Conservation (phyloP, 257 asterid species). For the Cinchona pubescens region DNA sequence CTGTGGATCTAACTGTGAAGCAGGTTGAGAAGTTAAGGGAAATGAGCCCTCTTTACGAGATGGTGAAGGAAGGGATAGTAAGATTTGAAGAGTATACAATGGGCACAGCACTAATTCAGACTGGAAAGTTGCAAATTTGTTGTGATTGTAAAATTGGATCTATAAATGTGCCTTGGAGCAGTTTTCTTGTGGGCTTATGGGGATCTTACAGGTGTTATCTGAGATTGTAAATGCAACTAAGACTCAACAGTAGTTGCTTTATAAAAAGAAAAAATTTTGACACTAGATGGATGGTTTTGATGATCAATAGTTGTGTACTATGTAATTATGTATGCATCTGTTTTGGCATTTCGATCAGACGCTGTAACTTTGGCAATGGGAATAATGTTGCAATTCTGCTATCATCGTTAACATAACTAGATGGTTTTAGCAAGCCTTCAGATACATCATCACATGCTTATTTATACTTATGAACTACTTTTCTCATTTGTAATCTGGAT, state of each 20-base stretch:
- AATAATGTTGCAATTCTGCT: neutral
- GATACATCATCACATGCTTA: neutral
- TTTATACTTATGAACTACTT: neutral
- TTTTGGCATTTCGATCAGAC: neutral
- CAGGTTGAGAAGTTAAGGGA: slow-evolving; percentile 97
- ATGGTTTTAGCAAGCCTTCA: neutral
- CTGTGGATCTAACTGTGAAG: slow-evolving; percentile 75
- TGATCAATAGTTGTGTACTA: neutral
- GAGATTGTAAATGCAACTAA: neutral
- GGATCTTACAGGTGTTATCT: neutral
- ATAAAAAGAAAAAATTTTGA: neutral
- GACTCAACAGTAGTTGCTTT: neutral
- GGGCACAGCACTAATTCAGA: slow-evolving; percentile 74
- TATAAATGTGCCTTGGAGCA: neutral
- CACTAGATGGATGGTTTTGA: neutral
- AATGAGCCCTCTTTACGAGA: slow-evolving; percentile 96
- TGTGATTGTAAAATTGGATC: neutral
- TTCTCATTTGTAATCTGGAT: neutral
- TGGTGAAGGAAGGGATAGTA: slow-evolving; percentile 90
- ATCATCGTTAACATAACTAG: neutral
- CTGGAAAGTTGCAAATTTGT: neutral
- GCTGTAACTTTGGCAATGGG: neutral
- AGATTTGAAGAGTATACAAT: slow-evolving; percentile 82
- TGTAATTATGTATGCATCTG: neutral
- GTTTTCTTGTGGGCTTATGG: neutral